phyloP scores from a whole-genome alignment of 2,329 filamentous ascomycete species.

The Fusarium brevicatenulatum region DNA sequence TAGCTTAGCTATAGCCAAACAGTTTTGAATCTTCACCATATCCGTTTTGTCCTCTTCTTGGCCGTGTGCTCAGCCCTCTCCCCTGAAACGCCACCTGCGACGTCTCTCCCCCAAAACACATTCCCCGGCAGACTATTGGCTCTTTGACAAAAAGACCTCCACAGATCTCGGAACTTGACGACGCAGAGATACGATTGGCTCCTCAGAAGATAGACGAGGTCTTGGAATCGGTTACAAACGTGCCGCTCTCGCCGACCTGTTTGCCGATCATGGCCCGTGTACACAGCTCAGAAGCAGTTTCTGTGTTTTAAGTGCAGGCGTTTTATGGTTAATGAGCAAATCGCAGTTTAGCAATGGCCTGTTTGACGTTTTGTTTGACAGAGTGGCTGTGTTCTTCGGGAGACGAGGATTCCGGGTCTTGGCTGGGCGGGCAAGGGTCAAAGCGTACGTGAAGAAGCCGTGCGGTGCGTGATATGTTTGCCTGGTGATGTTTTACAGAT shows the following conservation, averaged over 20 bases:
- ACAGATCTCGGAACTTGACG: slow-evolving; percentile 15
- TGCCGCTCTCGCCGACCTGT: neutral
- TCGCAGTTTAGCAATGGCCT: neutral
- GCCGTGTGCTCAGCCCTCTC: neutral
- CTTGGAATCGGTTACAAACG: neutral
- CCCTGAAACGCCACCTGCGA: slow-evolving; percentile 12
- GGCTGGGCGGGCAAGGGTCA: slow-evolving; percentile 37
- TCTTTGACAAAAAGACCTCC: neutral
- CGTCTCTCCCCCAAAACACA: neutral
- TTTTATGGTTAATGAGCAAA: neutral
- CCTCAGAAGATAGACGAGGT: neutral
- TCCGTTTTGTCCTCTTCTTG: neutral
- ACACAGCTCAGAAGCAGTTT: neutral
- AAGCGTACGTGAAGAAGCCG: slow-evolving; percentile 44
- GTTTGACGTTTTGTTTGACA: slow-evolving; percentile 16
- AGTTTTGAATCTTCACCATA: neutral
- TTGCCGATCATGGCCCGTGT: neutral
- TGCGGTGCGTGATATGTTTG: neutral
- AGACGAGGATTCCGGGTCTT: slow-evolving; percentile 17
- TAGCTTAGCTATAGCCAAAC: neutral
- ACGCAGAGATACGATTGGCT: slow-evolving; percentile 1
- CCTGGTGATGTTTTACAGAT: neutral
- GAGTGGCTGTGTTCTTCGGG: slow-evolving; percentile 14
- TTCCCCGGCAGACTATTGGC: neutral
- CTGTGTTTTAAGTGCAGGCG: neutral